Evolutionary conservation across 2,329 filamentous ascomycete genomes (phyloP).

Genomic region (Trichoderma cornu-damae): DNA sequence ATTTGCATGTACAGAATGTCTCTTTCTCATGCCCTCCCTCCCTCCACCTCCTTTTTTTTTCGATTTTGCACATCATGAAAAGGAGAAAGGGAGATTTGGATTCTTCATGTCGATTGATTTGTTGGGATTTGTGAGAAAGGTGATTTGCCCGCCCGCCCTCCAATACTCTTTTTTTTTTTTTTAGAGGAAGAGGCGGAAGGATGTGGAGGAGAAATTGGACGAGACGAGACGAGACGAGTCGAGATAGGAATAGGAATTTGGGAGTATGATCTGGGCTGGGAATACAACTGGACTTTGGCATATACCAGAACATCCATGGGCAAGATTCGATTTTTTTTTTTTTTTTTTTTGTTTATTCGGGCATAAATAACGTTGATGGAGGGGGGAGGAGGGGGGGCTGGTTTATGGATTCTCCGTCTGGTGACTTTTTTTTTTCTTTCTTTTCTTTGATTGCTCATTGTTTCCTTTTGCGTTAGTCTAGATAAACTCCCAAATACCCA

Average conservation of each 20-base stretch:
- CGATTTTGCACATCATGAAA: background rate
- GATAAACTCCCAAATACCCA: background rate
- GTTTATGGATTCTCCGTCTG: background rate
- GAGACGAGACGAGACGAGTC: background rate
- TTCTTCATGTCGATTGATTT: background rate
- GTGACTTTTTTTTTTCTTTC: no score
- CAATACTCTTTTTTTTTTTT: no score
- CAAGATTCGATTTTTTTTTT: background rate
- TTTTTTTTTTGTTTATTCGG: constrained; percentile 4
- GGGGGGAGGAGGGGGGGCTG: no score
- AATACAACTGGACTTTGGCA: constrained; percentile 6
- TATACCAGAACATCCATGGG: constrained; percentile 14
- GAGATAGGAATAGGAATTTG: background rate
- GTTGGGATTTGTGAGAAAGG: background rate
- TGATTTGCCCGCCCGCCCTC: no score
- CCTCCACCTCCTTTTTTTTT: background rate
- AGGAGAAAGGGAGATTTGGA: background rate
- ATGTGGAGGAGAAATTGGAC: background rate
- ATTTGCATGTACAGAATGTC: constrained; percentile 17
- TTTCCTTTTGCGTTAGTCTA: background rate
- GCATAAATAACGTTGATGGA: background rate
- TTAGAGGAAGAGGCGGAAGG: background rate
- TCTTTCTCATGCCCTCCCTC: constrained; percentile 5
- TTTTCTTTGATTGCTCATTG: constrained; percentile 2
- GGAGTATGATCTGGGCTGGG: background rate